These are phyloP conservation scores for Salix dunnii DNA, from an alignment of 345 rosid species.

Conservation along the genomic window DNA sequence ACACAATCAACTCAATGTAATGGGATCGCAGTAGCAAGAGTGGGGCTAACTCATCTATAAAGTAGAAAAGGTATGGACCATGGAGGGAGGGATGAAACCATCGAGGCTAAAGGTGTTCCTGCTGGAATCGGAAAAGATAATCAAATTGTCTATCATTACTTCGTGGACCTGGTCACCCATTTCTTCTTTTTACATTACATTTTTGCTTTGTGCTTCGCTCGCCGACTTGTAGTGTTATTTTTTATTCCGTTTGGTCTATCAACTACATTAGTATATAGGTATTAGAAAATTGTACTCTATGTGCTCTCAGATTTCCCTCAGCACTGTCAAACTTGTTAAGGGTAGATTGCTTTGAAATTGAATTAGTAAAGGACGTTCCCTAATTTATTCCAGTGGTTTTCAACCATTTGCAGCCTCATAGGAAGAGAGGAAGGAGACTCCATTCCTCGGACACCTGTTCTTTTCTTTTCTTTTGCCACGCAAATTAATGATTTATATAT, in stretches of 20 bases:
- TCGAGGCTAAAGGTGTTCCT: slow-evolving; percentile 22
- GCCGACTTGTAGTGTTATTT: neutral
- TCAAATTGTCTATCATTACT: slow-evolving; percentile 34
- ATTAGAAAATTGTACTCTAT: no score
- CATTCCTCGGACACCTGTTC: no score
- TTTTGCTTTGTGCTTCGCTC: slow-evolving; percentile 8
- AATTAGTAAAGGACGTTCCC: neutral
- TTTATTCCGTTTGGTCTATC: neutral
- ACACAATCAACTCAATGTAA: neutral
- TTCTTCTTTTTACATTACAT: no score
- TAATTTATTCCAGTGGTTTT: neutral
- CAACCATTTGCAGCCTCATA: neutral
- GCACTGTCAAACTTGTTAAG: neutral
- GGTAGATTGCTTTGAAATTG: slow-evolving; percentile 19
- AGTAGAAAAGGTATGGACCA: neutral
- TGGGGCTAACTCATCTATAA: slow-evolving; percentile 7
- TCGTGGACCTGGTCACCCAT: slow-evolving; percentile 5
- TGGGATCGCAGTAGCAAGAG: slow-evolving; percentile 9
- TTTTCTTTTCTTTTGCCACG: no score
- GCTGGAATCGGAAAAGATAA: slow-evolving; percentile 15
- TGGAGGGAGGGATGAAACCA: neutral
- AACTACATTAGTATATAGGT: neutral
- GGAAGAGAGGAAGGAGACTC: neutral
- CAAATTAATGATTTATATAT: no score
- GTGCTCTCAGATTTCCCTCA: no score